phyloP scores from a whole-genome alignment of 495 filamentous ascomycete species.

The Jackrogersella minutella region DNA sequence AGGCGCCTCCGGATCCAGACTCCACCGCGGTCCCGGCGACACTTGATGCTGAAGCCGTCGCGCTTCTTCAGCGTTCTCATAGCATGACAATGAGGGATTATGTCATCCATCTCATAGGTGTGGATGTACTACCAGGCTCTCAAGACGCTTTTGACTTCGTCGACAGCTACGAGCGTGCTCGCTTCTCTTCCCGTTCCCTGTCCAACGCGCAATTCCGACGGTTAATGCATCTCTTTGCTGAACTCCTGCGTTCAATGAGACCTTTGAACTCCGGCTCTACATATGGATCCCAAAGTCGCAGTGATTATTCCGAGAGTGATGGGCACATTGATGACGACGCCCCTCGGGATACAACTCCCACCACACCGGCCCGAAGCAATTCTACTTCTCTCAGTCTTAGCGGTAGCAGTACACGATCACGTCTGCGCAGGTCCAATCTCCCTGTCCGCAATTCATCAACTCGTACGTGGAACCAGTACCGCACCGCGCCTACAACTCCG shows the following conservation, averaged over 20 bases:
- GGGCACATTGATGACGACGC: constrained; percentile 59
- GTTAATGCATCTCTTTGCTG: constrained; percentile 88
- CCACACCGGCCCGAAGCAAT: constrained; percentile 37
- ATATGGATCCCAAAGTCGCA: constrained; percentile 42
- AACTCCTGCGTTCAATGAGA: constrained; percentile 79
- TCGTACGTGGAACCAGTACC: constrained; percentile 50
- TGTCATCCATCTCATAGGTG: constrained; percentile 69
- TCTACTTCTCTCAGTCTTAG: constrained; percentile 34
- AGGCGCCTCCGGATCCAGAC: constrained; percentile 70
- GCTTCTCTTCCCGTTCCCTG: constrained; percentile 70
- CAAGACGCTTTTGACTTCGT: constrained; percentile 71
- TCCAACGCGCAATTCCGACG: constrained; percentile 74
- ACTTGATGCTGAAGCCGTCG: constrained; percentile 68
- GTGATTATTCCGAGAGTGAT: constrained; percentile 47
- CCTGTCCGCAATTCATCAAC: constrained; percentile 47
- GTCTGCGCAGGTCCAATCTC: constrained; percentile 23
- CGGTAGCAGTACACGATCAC: constrained; percentile 42
- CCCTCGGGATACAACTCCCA: constrained; percentile 43
- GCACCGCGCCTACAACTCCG: constrained; percentile 63
- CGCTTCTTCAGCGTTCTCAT: constrained; percentile 72
- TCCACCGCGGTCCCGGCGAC: constrained; percentile 51
- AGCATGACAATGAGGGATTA: constrained; percentile 85
- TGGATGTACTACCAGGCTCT: constrained; percentile 69
- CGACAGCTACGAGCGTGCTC: constrained; percentile 77
- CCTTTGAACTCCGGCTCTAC: constrained; percentile 62